phyloP scores from a whole-genome alignment of 208 protist species.

The Porcisia deanei region DNA sequence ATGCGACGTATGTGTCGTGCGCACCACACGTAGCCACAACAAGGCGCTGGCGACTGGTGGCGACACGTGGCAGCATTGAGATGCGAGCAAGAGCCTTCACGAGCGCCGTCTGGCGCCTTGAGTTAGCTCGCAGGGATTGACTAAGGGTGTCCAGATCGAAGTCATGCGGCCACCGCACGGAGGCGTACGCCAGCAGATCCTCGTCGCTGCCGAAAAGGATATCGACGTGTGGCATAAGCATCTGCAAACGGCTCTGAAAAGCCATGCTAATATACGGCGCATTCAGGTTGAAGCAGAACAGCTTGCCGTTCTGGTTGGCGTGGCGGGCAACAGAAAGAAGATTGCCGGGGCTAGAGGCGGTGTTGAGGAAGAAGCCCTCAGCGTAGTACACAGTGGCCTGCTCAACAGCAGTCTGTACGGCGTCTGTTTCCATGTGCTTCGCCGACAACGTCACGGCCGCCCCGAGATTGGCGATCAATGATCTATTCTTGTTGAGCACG shows the following conservation, averaged over 20 bases:
- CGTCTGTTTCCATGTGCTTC: slow-evolving; percentile 46
- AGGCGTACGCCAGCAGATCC: slow-evolving; percentile 87
- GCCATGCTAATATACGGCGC: slow-evolving; percentile 94
- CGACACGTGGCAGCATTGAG: slow-evolving; percentile 66
- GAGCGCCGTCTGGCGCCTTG: slow-evolving; percentile 20
- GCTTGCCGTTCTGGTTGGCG: slow-evolving; percentile 84
- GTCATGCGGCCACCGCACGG: slow-evolving; percentile 55
- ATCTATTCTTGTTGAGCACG: slow-evolving; percentile 89
- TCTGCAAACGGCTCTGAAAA: slow-evolving; percentile 81
- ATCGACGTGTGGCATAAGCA: slow-evolving; percentile 92
- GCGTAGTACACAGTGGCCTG: slow-evolving; percentile 80
- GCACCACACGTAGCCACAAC: slow-evolving; percentile 94
- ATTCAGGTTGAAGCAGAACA: slow-evolving; percentile 94
- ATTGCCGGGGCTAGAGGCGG: slow-evolving; percentile 88
- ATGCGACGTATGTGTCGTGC: slow-evolving; percentile 84
- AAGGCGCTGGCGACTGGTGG: slow-evolving; percentile 45
- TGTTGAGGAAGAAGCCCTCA: slow-evolving; percentile 95
- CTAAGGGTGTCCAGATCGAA: slow-evolving; percentile 30
- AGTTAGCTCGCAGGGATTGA: slow-evolving; percentile 4
- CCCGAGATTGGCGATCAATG: slow-evolving; percentile 95
- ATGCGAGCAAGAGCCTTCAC: slow-evolving; percentile 55
- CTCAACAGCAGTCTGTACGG: slow-evolving; percentile 61
- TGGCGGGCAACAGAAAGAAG: slow-evolving; percentile 80
- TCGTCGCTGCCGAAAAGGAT: slow-evolving; percentile 96
- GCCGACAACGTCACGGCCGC: slow-evolving; percentile 92